Conservation (phyloP, 345 rosid genomes). For the Gossypium stocksii region DNA sequence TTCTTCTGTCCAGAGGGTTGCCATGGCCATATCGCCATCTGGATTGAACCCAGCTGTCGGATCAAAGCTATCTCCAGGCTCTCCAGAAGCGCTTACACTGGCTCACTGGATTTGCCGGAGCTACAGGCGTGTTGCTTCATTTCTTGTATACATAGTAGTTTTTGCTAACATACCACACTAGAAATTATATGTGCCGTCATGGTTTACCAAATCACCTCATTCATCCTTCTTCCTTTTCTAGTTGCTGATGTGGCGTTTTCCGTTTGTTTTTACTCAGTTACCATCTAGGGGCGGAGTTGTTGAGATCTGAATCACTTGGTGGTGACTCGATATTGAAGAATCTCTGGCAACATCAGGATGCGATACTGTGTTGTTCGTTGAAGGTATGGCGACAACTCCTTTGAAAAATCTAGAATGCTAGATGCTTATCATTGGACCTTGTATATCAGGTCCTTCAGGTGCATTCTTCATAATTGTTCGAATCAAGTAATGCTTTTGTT, state of each 20-base stretch:
- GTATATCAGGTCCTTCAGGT: background rate
- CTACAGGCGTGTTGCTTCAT: conserved; percentile 47
- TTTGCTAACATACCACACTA: background rate
- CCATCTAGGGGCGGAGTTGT: conserved; percentile 66
- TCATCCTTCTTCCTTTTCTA: background rate
- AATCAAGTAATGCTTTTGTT: background rate
- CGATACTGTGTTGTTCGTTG: conserved; percentile 84
- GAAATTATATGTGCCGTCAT: background rate
- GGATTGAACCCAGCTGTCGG: conserved; percentile 65
- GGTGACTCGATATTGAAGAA: conserved; percentile 65
- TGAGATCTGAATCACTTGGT: conserved; percentile 50
- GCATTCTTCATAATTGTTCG: background rate
- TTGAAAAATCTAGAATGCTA: background rate
- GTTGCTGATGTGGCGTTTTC: conserved; percentile 16
- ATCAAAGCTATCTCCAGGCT: conserved; percentile 68
- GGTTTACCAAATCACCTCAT: conserved; percentile 10
- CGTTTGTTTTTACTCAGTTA: conserved; percentile 36
- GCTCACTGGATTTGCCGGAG: conserved; percentile 93
- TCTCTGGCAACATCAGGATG: conserved; percentile 89
- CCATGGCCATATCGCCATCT: conserved; percentile 90
- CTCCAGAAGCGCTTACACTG: conserved; percentile 91
- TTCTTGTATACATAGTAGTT: background rate
- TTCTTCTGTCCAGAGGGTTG: conserved; percentile 93
- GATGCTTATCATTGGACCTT: background rate
- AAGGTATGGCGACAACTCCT: conserved; percentile 42